phyloP scores from a whole-genome alignment of 1,139 yeast species.

The Yamadazyma spencermartinsiae region DNA sequence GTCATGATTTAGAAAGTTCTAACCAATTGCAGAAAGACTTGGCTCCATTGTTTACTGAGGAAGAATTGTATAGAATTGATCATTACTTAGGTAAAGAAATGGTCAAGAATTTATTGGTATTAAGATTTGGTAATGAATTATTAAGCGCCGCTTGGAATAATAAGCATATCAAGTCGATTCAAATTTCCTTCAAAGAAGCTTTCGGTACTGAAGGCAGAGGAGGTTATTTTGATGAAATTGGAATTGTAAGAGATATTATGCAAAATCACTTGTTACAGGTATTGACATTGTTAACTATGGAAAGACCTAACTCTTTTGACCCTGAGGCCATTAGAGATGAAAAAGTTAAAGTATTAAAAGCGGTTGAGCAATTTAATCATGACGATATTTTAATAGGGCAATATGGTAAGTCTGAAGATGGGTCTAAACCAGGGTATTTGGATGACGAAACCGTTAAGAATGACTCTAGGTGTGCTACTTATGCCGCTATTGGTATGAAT shows the following conservation, averaged over 20 bases:
- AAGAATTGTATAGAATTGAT: constrained; percentile 92
- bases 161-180: constrained; percentile 74
- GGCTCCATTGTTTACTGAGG: constrained; percentile 86
- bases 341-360: constrained; percentile 87
- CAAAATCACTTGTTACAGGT: constrained; percentile 96
- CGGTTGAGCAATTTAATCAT: constrained; percentile 66
- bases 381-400: constrained; percentile 83
- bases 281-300: constrained; percentile 90
- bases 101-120: constrained; percentile 88
- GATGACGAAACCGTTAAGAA: constrained; percentile 91
- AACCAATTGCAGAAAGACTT: constrained; percentile 73
- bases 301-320: constrained; percentile 84
- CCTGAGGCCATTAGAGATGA: constrained; percentile 96
- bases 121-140: constrained; percentile 88
- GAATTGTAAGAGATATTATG: constrained; percentile 97
- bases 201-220: constrained; percentile 99
- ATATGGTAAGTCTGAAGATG: constrained; percentile 81
- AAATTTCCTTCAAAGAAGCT: constrained; percentile 90
- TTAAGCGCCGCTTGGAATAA: constrained; percentile 86
- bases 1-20: constrained; percentile 81
- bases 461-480: constrained; percentile 85
- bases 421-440: constrained; percentile 82
- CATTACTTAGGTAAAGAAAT: constrained; percentile 97
- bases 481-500: constrained; percentile 77
- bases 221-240: constrained; percentile 93